These are phyloP conservation scores for Odontarrhena argentea DNA, from an alignment of 345 rosid species.

Conservation along the genomic window DNA sequence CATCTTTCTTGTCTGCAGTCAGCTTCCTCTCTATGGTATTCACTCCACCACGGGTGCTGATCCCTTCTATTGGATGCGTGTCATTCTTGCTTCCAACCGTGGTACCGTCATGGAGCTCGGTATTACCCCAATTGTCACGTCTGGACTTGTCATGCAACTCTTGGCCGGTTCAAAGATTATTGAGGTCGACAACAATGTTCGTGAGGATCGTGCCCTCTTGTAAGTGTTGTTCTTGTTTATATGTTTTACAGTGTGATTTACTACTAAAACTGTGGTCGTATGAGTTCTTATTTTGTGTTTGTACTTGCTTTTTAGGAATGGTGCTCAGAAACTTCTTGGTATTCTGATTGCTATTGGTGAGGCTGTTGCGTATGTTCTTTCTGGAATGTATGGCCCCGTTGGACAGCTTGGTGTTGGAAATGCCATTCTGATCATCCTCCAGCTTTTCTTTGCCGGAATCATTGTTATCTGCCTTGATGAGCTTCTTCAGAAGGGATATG, in stretches of 20 bases:
- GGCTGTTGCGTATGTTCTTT: constrained; percentile 82
- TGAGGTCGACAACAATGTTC: constrained; percentile 72
- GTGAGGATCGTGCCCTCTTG: constrained; percentile 73
- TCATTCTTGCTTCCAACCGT: constrained; percentile 72
- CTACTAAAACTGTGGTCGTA: background rate
- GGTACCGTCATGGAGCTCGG: constrained; percentile 84
- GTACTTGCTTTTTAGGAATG: constrained; percentile 52
- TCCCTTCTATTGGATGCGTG: constrained; percentile 85
- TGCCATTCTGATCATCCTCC: constrained; percentile 75
- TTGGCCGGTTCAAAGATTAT: constrained; percentile 78
- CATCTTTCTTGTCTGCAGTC: constrained; percentile 72
- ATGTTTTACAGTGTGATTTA: background rate
- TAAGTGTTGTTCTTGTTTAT: constrained; percentile 36
- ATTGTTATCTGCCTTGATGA: constrained; percentile 84
- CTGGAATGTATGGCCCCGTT: constrained; percentile 85
- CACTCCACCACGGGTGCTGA: constrained; percentile 72
- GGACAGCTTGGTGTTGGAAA: constrained; percentile 81
- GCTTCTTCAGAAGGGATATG: constrained; percentile 83
- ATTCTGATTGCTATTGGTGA: constrained; percentile 77
- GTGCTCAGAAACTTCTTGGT: constrained; percentile 83
- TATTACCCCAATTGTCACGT: constrained; percentile 72
- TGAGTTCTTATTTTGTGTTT: constrained; percentile 14
- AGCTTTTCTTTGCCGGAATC: constrained; percentile 83
- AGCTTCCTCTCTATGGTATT: constrained; percentile 74
- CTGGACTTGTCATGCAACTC: constrained; percentile 72